These are phyloP conservation scores for Ceratobasidium sp. DNA, from an alignment of 1,284 basidiomycete species.

Conservation along the genomic window DNA sequence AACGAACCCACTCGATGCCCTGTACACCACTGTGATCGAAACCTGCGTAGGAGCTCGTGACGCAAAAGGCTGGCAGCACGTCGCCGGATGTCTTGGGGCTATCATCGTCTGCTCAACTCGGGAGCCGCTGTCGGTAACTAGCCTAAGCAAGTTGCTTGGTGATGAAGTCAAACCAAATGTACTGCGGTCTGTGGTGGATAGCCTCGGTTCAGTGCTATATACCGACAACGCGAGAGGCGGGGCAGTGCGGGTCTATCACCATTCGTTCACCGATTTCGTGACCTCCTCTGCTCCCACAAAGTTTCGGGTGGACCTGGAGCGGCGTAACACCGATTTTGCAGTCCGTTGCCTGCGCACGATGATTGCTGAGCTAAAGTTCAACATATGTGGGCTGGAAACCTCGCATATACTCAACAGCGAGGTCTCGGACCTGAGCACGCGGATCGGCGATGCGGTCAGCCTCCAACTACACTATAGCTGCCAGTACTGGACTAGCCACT, in stretches of 20 bases:
- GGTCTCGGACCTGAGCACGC: conserved; percentile 1
- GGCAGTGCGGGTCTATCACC: conserved; percentile 32
- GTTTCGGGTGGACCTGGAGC: neutral
- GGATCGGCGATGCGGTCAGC: neutral
- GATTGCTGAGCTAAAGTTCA: conserved; percentile 1
- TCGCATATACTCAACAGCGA: conserved; percentile 17
- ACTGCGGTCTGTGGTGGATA: neutral
- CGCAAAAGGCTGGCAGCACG: neutral
- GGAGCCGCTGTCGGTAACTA: neutral
- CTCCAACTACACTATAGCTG: conserved; percentile 15
- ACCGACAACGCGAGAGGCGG: neutral
- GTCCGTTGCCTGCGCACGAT: conserved; percentile 3
- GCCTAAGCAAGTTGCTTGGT: neutral
- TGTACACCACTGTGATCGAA: conserved; percentile 8
- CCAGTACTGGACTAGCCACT: conserved; percentile 22
- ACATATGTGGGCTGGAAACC: conserved; percentile 15
- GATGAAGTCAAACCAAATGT: neutral
- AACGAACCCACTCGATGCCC: neutral
- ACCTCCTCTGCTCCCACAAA: neutral
- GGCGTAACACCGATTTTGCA: conserved; percentile 4
- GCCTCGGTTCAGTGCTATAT: conserved; percentile 18
- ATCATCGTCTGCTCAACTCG: conserved; percentile 2
- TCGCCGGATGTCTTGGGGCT: neutral
- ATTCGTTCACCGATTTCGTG: conserved; percentile 33
- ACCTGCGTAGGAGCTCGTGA: neutral